phyloP scores from a whole-genome alignment of 1,139 yeast genomes.

The Petasospora rhodanensis region DNA sequence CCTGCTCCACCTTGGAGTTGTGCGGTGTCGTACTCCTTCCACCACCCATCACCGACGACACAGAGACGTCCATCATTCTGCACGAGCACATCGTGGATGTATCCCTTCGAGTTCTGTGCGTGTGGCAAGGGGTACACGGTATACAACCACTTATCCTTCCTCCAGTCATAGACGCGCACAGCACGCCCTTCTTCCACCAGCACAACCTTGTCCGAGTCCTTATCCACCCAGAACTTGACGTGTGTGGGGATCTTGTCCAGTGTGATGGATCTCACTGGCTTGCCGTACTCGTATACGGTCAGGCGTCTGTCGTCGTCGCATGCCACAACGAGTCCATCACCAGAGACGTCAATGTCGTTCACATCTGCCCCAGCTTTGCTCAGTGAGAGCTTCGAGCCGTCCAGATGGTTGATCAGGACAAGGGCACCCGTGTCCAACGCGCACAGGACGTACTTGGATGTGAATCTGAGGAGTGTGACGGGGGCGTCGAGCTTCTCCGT shows the following conservation, averaged over 20 bases:
- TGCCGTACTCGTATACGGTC: conserved; percentile 28
- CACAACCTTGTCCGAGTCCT: conserved; percentile 29
- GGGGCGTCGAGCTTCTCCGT: conserved; percentile 10
- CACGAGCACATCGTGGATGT: conserved; percentile 26
- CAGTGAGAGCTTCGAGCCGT: conserved; percentile 12
- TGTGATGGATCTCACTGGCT: conserved; percentile 11
- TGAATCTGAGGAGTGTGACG: conserved; percentile 17
- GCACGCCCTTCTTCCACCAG: conserved; percentile 31
- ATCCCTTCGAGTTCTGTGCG: conserved; percentile 17
- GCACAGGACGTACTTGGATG: conserved; percentile 19
- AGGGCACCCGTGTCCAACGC: conserved; percentile 19
- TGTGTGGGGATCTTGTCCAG: conserved; percentile 25
- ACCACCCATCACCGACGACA: conserved; percentile 33
- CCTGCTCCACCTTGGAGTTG: conserved; percentile 23
- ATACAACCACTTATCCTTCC: conserved; percentile 28
- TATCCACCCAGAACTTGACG: conserved; percentile 31
- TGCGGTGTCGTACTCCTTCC: conserved; percentile 27
- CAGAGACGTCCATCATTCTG: conserved; percentile 25
- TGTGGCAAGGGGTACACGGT: conserved; percentile 28
- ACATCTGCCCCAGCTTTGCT: conserved; percentile 25
- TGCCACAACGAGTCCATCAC: conserved; percentile 28
- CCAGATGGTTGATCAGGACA: conserved; percentile 19
- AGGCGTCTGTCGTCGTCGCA: conserved; percentile 31
- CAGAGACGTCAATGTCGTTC: conserved; percentile 30
- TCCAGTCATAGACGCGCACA: conserved; percentile 31